Base-by-base conservation (phyloP, 345 rosid genomes). In the Ceriops zippeliana region DNA sequence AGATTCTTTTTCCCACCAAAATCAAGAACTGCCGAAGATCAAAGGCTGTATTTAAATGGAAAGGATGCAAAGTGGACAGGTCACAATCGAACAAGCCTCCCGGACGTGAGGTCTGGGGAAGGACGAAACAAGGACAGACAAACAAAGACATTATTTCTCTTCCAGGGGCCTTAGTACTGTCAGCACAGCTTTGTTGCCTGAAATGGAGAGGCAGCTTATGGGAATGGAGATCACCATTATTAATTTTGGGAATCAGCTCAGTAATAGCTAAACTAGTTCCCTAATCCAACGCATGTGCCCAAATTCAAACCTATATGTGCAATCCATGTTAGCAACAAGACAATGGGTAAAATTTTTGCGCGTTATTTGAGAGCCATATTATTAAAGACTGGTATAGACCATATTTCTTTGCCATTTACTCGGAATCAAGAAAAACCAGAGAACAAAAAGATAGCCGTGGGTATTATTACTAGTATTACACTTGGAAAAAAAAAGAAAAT, bases 121-220 rank as follows among this genome's bases (percentile, higher is more conserved):
- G 49, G 49, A 42, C 1, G 49, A 42, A 42, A 13, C 19, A 13
- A 42, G 19, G 5, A 42, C 49, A 9, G 24, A 4, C 46, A 70
- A 61, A 58, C 30, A 7, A 52, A 52, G 30, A 0, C 59, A 7
- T 86, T 88, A 89, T 75, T 82, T 81, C 76, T 90, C 96, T 74
- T 91, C 96, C 75, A 90, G 71, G 61, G 87, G 79, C 62, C 63
- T 88, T 70, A 90, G 83, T 67, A 95, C 88, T 1, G 88, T 83
- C 99, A 0, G 96, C 96, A 67, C 91, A 95, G 79, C 84, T 86
- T 77, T 86, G 90, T 73, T 95, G 99, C 90, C 99, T 90, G 92
- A 67, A 73, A 71, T 58, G 30, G 32, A 51, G 71, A 63, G 32
- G 26, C 47, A 59, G 34, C 19, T 4, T 42, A 42, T 3, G 19